Base-by-base conservation (phyloP, 352 stramenopile genomes). In the Lagenidium sp. region DNA sequence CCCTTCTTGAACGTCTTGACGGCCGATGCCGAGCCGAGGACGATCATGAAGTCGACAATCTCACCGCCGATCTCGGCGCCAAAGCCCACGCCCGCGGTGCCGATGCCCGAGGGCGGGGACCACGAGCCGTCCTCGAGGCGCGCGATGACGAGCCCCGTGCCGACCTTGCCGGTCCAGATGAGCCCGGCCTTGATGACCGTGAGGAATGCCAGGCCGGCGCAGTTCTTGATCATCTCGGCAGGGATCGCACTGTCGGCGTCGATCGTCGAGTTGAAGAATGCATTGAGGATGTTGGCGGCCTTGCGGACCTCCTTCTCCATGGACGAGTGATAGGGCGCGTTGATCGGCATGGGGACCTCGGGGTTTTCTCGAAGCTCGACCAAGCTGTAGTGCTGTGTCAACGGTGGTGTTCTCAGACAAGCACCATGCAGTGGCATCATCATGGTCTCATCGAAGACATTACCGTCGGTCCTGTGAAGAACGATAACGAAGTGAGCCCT, bases 11-110 rank as follows among this genome's bases (percentile, higher is more conserved):
- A 94, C 30, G 71, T 87, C 20, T 82, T 71, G 31, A 94, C 68
- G 30, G 81, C 76, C 29, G 50, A 65, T 4, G 47, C 52, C 0
- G 82, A 93, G 59, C 79, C 77, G 31, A 94, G 54, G 3, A 94
- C 60, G 56, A 94, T 94, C 72, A 94, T 87, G 37, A 92, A 94
- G 36, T 94, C 80, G 49, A 91, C 72, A 53, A 94, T 83, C 45
- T 94, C 82, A 12, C 79, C 82, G 32, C 82, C 82, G 34, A 90
- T 84, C 47, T 92, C 77, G 3, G 77, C 77, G 38, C 79, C 79
- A 50, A 92, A 89, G 51, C 82, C 82, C 18, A 94, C 44, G 22
- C 82, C 80, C 19, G 76, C 79, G 2, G 78, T 90, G 34, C 77
- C 80, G 43, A 94, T 91, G 22, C 73, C 79, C 22, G 79, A 92